Percentiles rank a stretch among this genome's conserved stretches.
Conservation (phyloP, 108 stramenopile species). For the Cyclotella baltica region DNA sequence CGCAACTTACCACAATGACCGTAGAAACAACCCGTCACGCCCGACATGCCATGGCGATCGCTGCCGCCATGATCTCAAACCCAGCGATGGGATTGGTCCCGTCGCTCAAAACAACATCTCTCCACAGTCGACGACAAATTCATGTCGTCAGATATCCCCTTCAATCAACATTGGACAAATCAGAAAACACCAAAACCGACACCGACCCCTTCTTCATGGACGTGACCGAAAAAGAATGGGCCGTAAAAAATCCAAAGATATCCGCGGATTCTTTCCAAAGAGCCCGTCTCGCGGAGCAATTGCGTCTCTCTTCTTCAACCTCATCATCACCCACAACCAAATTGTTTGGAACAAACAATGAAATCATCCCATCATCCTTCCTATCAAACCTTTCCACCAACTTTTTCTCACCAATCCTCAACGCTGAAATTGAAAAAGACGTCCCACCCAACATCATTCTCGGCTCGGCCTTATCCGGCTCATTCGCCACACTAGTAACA, state of each 20-base stretch:
- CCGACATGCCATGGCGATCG: no score
- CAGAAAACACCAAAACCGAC: background rate
- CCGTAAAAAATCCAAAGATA: background rate
- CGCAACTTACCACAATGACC: no score
- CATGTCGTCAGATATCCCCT: no score
- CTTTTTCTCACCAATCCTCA: slow-evolving; percentile 30
- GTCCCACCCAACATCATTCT: slow-evolving; percentile 64
- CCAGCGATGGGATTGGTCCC: no score
- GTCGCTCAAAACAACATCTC: no score
- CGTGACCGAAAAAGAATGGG: slow-evolving; percentile 11
- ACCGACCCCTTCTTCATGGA: slow-evolving; percentile 21
- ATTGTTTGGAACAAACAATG: background rate
- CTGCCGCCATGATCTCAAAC: no score
- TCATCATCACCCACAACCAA: background rate
- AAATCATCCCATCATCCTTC: slow-evolving; percentile 3
- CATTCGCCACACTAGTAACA: slow-evolving; percentile 54
- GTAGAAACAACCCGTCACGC: no score
- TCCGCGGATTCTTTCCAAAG: slow-evolving; percentile 11
- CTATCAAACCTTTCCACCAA: background rate
- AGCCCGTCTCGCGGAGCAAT: slow-evolving; percentile 29
- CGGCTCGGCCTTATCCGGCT: slow-evolving; percentile 66
- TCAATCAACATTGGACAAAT: no score
- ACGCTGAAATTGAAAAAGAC: slow-evolving; percentile 59
- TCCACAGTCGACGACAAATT: no score
- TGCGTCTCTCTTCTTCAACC: slow-evolving; percentile 3